Percentiles rank a stretch among this genome's conserved stretches.
Evolutionary conservation across 805 yeast genomes (phyloP).

Genomic region (Yamadazyma kitorensis): DNA sequence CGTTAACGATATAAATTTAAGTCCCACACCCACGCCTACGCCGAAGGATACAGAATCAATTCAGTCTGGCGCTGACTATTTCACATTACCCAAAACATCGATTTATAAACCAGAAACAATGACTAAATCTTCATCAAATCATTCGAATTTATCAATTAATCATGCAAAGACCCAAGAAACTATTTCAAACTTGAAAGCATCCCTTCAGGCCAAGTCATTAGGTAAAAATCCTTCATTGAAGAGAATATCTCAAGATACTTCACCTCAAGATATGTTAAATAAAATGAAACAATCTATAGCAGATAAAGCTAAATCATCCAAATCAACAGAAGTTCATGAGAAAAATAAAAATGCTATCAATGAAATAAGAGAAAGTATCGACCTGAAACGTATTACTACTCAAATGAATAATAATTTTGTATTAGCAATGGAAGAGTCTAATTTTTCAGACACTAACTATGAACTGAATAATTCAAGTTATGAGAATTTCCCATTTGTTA

Average conservation of each 20-base stretch:
- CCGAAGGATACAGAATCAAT: neutral
- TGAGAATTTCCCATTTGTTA: conserved; percentile 3
- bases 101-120: conserved; percentile 5
- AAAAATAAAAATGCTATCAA: conserved; percentile 12
- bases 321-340: neutral
- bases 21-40: neutral
- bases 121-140: conserved; percentile 9
- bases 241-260: conserved; percentile 10
- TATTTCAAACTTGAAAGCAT: conserved; percentile 9
- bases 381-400: conserved; percentile 28
- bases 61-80: conserved; percentile 7
- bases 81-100: conserved; percentile 3
- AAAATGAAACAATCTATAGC: conserved; percentile 24
- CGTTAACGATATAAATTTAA: conserved; percentile 7
- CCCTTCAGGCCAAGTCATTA: conserved; percentile 6
- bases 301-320: conserved; percentile 15
- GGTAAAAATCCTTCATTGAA: conserved; percentile 9
- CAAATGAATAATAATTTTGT: conserved; percentile 2
- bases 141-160: conserved; percentile 11
- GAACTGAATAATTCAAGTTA: conserved; percentile 9
- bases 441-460: conserved; percentile 6
- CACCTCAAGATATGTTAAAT: conserved; percentile 24
- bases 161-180: conserved; percentile 14
- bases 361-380: conserved; percentile 36
- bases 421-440: conserved; percentile 4